These are phyloP conservation scores for Gossypium herbaceum DNA, from an alignment of 345 rosid species.

Conservation along the genomic window DNA sequence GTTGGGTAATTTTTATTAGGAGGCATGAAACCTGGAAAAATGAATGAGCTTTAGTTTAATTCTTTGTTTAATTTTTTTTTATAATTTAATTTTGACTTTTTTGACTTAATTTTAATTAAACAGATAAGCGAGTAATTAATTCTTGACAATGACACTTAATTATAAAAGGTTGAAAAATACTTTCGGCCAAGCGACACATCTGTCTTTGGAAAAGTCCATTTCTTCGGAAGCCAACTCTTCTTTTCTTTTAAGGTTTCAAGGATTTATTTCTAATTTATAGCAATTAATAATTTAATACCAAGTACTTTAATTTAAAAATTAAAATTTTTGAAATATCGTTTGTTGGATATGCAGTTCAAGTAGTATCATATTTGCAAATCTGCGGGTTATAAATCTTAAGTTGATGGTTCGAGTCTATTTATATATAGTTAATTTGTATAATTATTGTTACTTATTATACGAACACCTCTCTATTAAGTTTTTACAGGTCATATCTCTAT, in stretches of 20 bases:
- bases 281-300: too few species aligned
- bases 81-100: not conserved
- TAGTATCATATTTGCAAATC: too few species aligned
- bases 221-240: not conserved
- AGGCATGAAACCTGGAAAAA: not conserved
- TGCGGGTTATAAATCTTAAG: too few species aligned
- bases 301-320: too few species aligned
- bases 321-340: too few species aligned
- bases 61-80: not conserved
- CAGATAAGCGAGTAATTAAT: constrained; percentile 2
- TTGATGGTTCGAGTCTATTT: too few species aligned
- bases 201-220: not conserved
- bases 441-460: too few species aligned
- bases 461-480: too few species aligned
- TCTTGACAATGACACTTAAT: not conserved
- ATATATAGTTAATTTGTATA: too few species aligned
- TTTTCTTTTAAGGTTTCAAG: not conserved
- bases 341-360: too few species aligned
- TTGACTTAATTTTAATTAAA: not conserved
- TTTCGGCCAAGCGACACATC: not conserved
- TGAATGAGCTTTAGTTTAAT: not conserved
- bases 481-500: too few species aligned
- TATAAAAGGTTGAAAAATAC: not conserved
- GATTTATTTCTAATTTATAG: not conserved
- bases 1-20: not conserved